phyloP scores from a whole-genome alignment of 169 alveolate genomes.

The Cryptosporidium muris region DNA sequence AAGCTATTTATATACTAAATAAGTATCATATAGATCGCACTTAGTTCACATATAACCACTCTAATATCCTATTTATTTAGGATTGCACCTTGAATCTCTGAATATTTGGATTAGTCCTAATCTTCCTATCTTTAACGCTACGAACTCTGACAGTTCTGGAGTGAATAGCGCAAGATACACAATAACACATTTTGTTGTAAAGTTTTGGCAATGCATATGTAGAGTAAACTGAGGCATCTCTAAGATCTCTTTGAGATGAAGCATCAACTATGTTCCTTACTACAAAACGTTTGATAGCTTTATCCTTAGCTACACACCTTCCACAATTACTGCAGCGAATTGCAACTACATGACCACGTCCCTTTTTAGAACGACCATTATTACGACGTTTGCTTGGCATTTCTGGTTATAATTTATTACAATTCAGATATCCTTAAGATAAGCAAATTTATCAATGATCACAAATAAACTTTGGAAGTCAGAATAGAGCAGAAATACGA shows the following conservation, averaged over 20 bases:
- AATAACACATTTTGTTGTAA: constrained; percentile 97
- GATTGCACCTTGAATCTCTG: constrained; percentile 67
- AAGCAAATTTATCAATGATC: too few species aligned
- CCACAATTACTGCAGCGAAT: constrained; percentile 98
- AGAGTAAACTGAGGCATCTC: constrained; percentile 93
- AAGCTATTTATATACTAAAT: neutral
- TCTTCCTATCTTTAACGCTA: constrained; percentile 88
- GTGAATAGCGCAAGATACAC: constrained; percentile 99
- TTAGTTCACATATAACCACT: neutral
- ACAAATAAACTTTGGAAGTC: too few species aligned
- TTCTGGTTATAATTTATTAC: constrained; percentile 15
- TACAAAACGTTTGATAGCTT: constrained; percentile 98
- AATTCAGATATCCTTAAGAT: too few species aligned
- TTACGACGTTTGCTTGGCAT: constrained; percentile 99
- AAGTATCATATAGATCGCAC: neutral
- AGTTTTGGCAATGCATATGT: constrained; percentile 83
- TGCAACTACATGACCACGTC: constrained; percentile 97
- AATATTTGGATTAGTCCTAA: constrained; percentile 76
- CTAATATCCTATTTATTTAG: neutral
- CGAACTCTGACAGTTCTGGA: constrained; percentile 97
- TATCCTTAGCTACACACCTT: constrained; percentile 97
- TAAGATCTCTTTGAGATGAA: constrained; percentile 97
- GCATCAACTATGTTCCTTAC: constrained; percentile 98
- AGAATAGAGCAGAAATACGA: too few species aligned
- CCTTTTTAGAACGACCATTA: constrained; percentile 99